phyloP scores from a whole-genome alignment of 2,329 filamentous ascomycete species.

The Xylaria sp. region DNA sequence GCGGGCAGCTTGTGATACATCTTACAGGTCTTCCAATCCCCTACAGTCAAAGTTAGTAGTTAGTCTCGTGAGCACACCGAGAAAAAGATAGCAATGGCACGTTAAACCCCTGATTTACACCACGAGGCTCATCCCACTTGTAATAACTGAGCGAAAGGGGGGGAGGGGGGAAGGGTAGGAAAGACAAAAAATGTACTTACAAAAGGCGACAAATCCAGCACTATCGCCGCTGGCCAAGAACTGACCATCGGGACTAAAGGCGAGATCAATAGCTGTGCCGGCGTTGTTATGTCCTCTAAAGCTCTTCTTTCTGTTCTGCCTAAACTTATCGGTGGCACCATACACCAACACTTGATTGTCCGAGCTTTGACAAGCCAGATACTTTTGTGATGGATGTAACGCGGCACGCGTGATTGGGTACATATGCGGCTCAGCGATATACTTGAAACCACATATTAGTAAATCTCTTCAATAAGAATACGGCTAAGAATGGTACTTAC shows the following conservation, averaged over 20 bases:
- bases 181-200: slow-evolving; percentile 26
- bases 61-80: background rate
- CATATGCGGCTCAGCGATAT: slow-evolving; percentile 98
- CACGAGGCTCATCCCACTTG: too few relatives aligned
- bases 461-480: background rate
- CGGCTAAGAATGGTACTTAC: background rate
- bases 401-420: slow-evolving; percentile 91
- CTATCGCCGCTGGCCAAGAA: slow-evolving; percentile 89
- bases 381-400: slow-evolving; percentile 88
- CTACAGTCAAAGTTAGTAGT: slow-evolving; percentile 26
- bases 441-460: slow-evolving; percentile 57
- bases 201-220: slow-evolving; percentile 91
- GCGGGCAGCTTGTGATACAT: slow-evolving; percentile 97
- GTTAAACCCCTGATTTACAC: background rate
- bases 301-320: slow-evolving; percentile 96
- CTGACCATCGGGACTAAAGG: slow-evolving; percentile 89
- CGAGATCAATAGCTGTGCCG: slow-evolving; percentile 90
- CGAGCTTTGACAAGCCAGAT: slow-evolving; percentile 89
- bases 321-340: slow-evolving; percentile 92
- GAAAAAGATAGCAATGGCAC: background rate
- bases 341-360: slow-evolving; percentile 99
- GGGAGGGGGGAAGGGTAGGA: background rate
- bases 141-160: background rate
- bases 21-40: slow-evolving; percentile 99
- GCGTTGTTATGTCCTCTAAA: slow-evolving; percentile 97